Evolutionary conservation across 2,329 filamentous ascomycete genomes (phyloP), one percentile per base, ranked within the genome.

Genomic region (Cladobotryum mycophilum): DNA sequence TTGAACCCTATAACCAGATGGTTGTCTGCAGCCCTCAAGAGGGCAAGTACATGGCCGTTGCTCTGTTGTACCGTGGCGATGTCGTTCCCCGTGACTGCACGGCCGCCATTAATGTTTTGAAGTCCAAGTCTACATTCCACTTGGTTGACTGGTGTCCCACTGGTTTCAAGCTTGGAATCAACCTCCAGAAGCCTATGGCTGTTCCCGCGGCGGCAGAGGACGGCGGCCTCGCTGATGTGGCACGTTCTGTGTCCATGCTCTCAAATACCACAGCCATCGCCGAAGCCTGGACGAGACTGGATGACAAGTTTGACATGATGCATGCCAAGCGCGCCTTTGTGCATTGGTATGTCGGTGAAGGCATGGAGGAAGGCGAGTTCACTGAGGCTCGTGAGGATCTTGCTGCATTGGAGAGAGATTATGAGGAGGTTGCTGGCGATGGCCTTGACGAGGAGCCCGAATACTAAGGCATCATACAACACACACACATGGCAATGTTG

Each of bases 361-460:
- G 88, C 73, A 93, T 93, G 88, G 88, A 93, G 75, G 88, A 93
- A 70, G 88, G 88, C 62, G 88, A 93, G 71, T 93, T 93, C 75
- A 87, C 84, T 56, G 88, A 93, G 72, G 88, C 88, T 55, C 85
- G 88, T 60, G 88, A 93, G 75, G 88, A 93, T 68, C 76, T 93
- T 54, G 88, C 88, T 56, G 88, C 88, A 44, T 76, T 93, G 34
- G 88, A 92, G 78, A 88, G 86, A 76, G 88, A 92, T 63, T 92
- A 92, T 67, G 87, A 90, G 71, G 88, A 91, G 77, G 87, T 91
- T 60, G 87, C 86, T 54, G 80, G 76, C 66, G 87, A 91, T 70
- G 88, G 85, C 58, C 72, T 75, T 57, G 75, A 84, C 14, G 84
- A 84, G 64, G 78, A 73, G 60, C 76, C 67, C 49, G 91, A 96